Base-by-base conservation (phyloP, 768 basidiomycete species). In the Boletus patriciae region DNA sequence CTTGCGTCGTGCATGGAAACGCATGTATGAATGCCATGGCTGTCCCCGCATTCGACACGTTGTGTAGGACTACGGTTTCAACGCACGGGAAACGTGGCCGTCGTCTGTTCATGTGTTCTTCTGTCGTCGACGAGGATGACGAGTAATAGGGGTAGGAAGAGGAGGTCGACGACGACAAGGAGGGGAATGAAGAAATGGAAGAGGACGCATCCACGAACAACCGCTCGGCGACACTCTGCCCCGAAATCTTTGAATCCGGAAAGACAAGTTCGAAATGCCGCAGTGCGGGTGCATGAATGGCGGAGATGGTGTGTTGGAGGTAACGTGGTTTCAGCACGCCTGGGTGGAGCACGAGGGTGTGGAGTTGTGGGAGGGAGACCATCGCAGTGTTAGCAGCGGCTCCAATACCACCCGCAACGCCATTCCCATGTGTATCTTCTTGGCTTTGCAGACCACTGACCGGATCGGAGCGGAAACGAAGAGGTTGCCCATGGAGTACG, bases 181-280 rank as follows among this genome's bases (percentile, higher is more conserved):
- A 53, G 3, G 50, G 18, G 11, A 40, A 36, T 16, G 58, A 23
- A 25, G 55, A 36, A 19, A 9, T 12, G 4, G 29, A 45, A 8
- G 37, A 8, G 19, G 55, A 18, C 1, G 34, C 34, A 19, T 66
- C 66, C 19, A 62, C 48, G 31, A 70, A 70, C 41, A 70, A 49
- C 19, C 60, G 64, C 44, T 70, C 65, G 27, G 59, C 50, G 34
- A 70, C 37, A 23, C 52, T 70, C 46, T 69, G 71, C 4, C 71
- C 71, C 4, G 62, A 65, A 1, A 65, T 50, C 36, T 60, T 66
- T 2, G 69, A 69, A 44, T 72, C 70, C 10, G 70, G 71, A 31
- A 72, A 70, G 38, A 73, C 60, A 10, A 70, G 71, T 36, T 70
- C 71, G 25, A 70, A 70, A 19, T 71, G 71, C 38, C 67, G 71